Evolutionary conservation across 1,139 yeast genomes (phyloP), one percentile per base, ranked within the genome.

Genomic region (Pichia sp.): DNA sequence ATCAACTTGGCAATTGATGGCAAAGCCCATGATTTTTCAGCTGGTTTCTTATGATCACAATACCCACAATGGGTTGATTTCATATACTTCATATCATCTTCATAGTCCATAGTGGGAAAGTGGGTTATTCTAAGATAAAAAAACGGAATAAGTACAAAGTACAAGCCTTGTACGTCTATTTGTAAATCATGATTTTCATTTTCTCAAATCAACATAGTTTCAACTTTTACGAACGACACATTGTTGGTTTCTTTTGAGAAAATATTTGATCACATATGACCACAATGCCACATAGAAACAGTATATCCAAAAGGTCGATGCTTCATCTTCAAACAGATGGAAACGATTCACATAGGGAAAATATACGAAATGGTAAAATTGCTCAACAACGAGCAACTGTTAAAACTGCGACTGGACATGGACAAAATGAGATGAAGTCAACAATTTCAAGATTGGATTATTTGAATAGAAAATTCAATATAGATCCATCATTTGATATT

Each of bases 51-150:
- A 13, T 80, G 79, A 41, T 75, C 70, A 60, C 93, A 85, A 61
- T 85, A 85, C 0, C 91, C 93, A 67, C 93, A 85, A 30, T 68
- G 57, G 4, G 62, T 56, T 8, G 70, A 72, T 1, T 60, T 55
- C 39, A 71, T 60, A 53, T 73, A 73, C 13, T 29, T 18, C 41
- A 36, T 36, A 11, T 36, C 6, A 5, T 36, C 9, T 9, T 18
- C 41, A 36, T 36, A 19, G 2, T 36, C 16, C 41, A 36, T 36
- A 19, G 7, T 19, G 4, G 7, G 16, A 18, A 18, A 19, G 22
- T 3, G 5, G 19, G 2, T 34, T 34, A 18, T 34, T 34, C 9
- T 8, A 18, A 7, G 5, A 33, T 16, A 34, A n/a, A 9, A 34
- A n/a, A 3, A 18, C 1, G 19, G n/a, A n/a, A 34, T 4, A 31